A percentile compares a stretch with the other conserved stretches of the same genome.
phyloP scores from a whole-genome alignment of 2,329 filamentous ascomycete genomes.

The Fusarium goolgardi region DNA sequence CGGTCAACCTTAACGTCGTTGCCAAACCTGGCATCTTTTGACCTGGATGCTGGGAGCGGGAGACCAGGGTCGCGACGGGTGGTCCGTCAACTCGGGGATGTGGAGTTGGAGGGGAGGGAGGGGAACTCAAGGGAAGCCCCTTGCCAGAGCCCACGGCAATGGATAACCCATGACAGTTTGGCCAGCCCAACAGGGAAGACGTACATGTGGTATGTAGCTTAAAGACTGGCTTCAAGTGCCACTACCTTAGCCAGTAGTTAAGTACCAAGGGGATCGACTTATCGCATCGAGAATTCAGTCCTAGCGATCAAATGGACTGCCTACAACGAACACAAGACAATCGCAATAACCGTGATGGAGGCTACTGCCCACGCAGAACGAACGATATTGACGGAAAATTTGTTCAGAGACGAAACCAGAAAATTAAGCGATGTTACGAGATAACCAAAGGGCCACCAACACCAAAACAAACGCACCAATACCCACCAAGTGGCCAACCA shows the following conservation, averaged over 20 bases:
- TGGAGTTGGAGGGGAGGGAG: conserved; percentile 42
- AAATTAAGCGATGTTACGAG: conserved; percentile 39
- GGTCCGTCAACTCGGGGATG: conserved; percentile 44
- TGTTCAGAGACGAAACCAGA: conserved; percentile 27
- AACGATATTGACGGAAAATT: conserved; percentile 17
- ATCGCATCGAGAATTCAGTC: conserved; percentile 14
- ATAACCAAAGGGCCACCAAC: conserved; percentile 29
- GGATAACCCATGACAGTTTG: conserved; percentile 39
- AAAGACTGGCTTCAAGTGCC: conserved; percentile 35
- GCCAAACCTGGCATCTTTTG: conserved; percentile 31
- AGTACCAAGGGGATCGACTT: conserved; percentile 22
- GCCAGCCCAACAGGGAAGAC: conserved; percentile 42
- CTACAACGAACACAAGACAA: not conserved
- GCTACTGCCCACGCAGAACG: not conserved
- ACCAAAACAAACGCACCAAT: conserved; percentile 15
- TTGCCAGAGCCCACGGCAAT: conserved; percentile 44
- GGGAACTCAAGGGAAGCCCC: conserved; percentile 39
- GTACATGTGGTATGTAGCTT: conserved; percentile 15
- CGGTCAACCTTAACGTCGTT: conserved; percentile 32
- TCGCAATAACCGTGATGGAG: not conserved
- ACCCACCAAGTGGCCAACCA: conserved; percentile 30
- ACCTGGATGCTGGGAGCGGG: conserved; percentile 45
- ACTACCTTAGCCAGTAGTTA: conserved; percentile 5
- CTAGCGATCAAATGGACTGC: not conserved
- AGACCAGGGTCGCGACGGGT: conserved; percentile 46